Percentiles rank a stretch among this genome's conserved stretches.
phyloP scores from a whole-genome alignment of 169 alveolate species.

The Toxoplasma gondii region DNA sequence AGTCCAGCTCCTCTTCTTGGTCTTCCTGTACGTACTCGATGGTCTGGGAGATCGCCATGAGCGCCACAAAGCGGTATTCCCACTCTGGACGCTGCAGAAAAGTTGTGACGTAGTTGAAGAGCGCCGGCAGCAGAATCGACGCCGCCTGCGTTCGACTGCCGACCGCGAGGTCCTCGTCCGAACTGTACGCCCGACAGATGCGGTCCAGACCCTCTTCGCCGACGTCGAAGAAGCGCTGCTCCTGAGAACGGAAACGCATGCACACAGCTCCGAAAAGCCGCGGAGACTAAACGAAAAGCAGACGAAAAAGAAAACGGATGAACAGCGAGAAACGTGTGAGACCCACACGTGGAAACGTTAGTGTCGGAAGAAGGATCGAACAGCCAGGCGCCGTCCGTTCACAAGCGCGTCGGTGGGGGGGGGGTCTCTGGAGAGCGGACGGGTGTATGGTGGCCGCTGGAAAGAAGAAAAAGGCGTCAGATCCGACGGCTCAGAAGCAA shows the following conservation, averaged over 20 bases:
- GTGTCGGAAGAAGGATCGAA: no score
- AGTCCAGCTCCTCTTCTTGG: conserved; percentile 55
- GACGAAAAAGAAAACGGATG: no score
- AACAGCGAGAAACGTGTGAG: no score
- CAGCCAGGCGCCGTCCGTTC: no score
- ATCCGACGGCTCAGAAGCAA: no score
- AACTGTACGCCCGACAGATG: conserved; percentile 38
- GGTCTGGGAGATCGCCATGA: conserved; percentile 60
- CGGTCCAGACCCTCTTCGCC: conserved; percentile 71
- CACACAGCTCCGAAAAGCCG: not conserved
- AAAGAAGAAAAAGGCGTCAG: no score
- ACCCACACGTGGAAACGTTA: no score
- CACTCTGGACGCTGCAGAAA: conserved; percentile 40
- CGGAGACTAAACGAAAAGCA: not conserved
- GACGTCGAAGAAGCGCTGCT: conserved; percentile 56
- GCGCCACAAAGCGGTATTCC: conserved; percentile 51
- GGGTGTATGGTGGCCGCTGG: no score
- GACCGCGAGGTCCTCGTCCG: not conserved
- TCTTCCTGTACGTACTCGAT: conserved; percentile 50
- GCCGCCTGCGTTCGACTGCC: conserved; percentile 25
- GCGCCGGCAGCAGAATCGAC: not conserved
- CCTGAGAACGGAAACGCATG: conserved; percentile 3
- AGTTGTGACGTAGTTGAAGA: not conserved
- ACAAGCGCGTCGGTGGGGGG: no score
- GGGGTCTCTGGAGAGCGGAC: no score